Percentiles rank a stretch among this genome's conserved stretches.
Evolutionary conservation across 192 early-diverging fungal genomes (phyloP).

Genomic region (Coemansia sp.): DNA sequence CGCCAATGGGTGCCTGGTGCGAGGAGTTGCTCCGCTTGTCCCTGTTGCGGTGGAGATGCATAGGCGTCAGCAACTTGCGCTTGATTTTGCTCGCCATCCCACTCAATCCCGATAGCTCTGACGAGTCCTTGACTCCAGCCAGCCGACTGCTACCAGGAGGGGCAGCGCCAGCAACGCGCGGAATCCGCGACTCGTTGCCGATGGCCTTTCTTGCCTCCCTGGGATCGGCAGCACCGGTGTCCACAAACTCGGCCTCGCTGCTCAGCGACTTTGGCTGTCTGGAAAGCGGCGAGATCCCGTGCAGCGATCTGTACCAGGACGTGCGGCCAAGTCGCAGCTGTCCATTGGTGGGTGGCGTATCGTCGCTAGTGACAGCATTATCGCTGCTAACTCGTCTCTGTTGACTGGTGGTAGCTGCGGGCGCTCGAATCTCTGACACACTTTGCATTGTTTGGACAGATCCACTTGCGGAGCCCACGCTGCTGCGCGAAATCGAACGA

Average conservation of each 20-base stretch:
- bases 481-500: conserved; percentile 46
- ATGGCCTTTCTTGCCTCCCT: neutral
- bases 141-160: neutral
- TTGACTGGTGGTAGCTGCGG: neutral
- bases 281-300: conserved; percentile 51
- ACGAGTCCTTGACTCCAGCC: neutral
- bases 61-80: conserved; percentile 27
- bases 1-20: conserved; percentile 2
- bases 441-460: conserved; percentile 21
- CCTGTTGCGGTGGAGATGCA: conserved; percentile 9
- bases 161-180: conserved; percentile 22
- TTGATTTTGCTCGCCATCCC: conserved; percentile 13
- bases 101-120: neutral
- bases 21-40: conserved; percentile 4
- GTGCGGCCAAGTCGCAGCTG: conserved; percentile 30
- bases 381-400: neutral
- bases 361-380: too few relatives aligned
- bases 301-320: conserved; percentile 48
- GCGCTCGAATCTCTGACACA: neutral
- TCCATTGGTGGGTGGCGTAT: conserved; percentile 2
- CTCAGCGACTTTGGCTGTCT: conserved; percentile 47
- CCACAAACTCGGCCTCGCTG: conserved; percentile 34
- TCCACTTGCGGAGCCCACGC: conserved; percentile 25
- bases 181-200: conserved; percentile 15
- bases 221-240: neutral